Conservation (phyloP, 2,329 filamentous ascomycete species). For the Epichloe glyceriae region DNA sequence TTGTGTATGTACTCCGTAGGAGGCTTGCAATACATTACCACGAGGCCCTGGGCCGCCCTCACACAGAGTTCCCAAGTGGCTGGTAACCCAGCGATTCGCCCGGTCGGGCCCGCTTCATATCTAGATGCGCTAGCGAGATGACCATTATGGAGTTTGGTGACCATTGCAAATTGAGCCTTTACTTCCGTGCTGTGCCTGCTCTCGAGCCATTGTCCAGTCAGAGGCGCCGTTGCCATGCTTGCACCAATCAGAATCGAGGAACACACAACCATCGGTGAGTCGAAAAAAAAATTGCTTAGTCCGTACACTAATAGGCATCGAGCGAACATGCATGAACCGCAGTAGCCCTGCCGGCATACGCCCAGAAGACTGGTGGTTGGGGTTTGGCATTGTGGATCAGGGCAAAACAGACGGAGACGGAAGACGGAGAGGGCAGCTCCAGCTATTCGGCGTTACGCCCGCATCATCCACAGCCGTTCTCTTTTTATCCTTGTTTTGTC, state of each 20-base stretch:
- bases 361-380: slow-evolving; percentile 1
- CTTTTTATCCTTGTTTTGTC: neutral
- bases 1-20: neutral
- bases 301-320: neutral
- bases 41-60: neutral
- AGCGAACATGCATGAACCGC: slow-evolving; percentile 7
- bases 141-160: neutral
- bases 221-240: neutral
- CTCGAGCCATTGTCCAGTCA: slow-evolving; percentile 8
- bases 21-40: neutral
- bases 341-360: slow-evolving; percentile 3
- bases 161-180: neutral
- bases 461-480: neutral
- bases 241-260: neutral
- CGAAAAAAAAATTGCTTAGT: neutral
- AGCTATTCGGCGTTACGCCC: slow-evolving; percentile 1
- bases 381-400: slow-evolving; percentile 2
- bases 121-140: neutral
- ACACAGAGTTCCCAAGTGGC: neutral
- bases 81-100: neutral
- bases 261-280: slow-evolving; percentile 5
- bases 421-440: neutral
- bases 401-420: neutral
- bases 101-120: neutral
- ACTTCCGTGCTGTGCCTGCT: neutral